These are phyloP conservation scores for Fusarium sp. DNA, from an alignment of 2,329 filamentous ascomycete species.

Conservation along the genomic window DNA sequence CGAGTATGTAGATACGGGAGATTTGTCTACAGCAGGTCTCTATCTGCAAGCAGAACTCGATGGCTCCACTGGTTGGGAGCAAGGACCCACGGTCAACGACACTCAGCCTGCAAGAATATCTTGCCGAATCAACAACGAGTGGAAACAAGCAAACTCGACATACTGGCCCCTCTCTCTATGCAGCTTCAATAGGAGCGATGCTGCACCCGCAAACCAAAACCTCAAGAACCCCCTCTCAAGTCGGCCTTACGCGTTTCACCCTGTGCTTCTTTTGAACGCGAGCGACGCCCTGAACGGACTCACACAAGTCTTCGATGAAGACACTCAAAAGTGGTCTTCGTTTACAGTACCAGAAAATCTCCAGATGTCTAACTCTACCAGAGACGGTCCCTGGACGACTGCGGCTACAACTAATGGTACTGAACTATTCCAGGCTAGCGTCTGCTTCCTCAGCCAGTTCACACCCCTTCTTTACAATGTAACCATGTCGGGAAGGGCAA, in stretches of 20 bases:
- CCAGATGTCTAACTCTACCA: background rate
- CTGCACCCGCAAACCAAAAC: accelerated
- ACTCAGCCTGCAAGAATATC: background rate
- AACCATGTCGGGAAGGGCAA: background rate
- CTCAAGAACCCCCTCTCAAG: background rate
- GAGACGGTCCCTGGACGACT: background rate
- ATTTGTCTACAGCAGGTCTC: background rate
- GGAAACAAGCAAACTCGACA: background rate
- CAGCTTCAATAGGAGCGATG: background rate
- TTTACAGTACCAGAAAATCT: accelerated
- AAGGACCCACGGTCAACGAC: background rate
- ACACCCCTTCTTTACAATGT: constrained; percentile 1
- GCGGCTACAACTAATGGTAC: accelerated
- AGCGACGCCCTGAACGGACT: background rate
- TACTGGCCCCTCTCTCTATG: constrained; percentile 8
- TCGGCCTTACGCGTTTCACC: background rate
- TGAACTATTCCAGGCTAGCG: background rate
- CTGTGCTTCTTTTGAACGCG: background rate
- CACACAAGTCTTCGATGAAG: background rate
- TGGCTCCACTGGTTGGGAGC: background rate
- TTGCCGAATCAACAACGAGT: constrained; percentile 1
- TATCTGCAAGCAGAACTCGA: background rate
- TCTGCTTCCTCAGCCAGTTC: background rate
- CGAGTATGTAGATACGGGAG: background rate
- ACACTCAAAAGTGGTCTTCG: accelerated